Evolutionary conservation across 2,329 filamentous ascomycete species (phyloP).

Genomic region (Colletotrichum paranaense): DNA sequence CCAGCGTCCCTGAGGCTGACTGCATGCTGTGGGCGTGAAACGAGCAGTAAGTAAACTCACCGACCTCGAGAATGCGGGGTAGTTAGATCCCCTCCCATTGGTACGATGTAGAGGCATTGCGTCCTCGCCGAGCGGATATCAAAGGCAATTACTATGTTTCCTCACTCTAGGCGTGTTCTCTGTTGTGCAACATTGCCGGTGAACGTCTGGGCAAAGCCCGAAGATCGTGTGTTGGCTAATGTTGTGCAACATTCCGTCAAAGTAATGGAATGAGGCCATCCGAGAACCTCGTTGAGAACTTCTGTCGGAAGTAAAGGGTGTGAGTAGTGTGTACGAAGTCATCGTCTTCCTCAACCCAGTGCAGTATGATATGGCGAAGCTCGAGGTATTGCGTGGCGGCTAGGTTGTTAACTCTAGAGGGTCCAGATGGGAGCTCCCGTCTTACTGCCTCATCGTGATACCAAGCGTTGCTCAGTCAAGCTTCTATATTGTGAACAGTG

Average conservation of each 20-base stretch:
- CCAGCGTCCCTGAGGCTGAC: slow-evolving; percentile 10
- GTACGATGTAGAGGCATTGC: not conserved
- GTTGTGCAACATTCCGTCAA: not conserved
- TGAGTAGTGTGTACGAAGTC: not conserved
- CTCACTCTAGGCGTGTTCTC: not conserved
- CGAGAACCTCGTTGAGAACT: too few relatives aligned
- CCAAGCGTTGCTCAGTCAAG: not conserved
- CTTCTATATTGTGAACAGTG: not conserved
- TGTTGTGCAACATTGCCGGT: slow-evolving; percentile 11
- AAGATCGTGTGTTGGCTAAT: not conserved
- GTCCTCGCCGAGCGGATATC: too few relatives aligned
- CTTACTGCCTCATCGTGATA: not conserved
- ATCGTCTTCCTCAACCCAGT: not conserved
- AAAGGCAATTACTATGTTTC: not conserved
- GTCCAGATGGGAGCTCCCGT: not conserved
- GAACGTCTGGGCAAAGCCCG: not conserved
- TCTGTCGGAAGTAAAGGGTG: too few relatives aligned
- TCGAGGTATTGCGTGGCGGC: not conserved
- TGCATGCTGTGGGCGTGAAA: slow-evolving; percentile 19
- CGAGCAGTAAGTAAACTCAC: slow-evolving; percentile 8
- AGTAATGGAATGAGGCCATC: not conserved
- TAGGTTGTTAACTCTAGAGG: not conserved
- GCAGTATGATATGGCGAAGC: not conserved
- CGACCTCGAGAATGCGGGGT: slow-evolving; percentile 12
- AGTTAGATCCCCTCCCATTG: not conserved